A percentile compares a stretch with the other conserved stretches of the same genome.
These are phyloP conservation scores for Arabidopsis thaliana DNA, from an alignment of 345 rosid genomes.

Conservation along the genomic window DNA sequence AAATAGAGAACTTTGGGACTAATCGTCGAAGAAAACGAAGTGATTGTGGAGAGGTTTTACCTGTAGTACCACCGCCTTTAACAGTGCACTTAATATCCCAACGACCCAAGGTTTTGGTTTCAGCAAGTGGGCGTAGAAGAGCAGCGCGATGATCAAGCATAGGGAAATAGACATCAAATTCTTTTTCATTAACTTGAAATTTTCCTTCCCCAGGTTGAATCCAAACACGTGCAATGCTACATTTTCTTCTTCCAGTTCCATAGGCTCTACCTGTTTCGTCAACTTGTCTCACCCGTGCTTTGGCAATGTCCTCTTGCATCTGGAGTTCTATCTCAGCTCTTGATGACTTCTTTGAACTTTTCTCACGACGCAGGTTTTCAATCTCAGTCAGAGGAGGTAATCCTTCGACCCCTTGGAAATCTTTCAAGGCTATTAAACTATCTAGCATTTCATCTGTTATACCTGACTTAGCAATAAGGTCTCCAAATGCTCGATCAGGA, in stretches of 20 bases:
- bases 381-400: conserved; percentile 87
- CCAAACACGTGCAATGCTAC: conserved; percentile 96
- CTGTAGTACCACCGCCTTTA: conserved; percentile 91
- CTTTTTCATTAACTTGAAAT: conserved; percentile 75
- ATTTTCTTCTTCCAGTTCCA: conserved; percentile 97
- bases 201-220: conserved; percentile 87
- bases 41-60: conserved; percentile 48
- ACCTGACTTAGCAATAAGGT: conserved; percentile 89
- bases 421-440: conserved; percentile 84
- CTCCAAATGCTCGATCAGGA: conserved; percentile 92
- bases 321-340: conserved; percentile 84
- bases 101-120: conserved; percentile 95
- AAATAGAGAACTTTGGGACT: not conserved
- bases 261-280: conserved; percentile 92
- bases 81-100: conserved; percentile 92
- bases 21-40: not conserved
- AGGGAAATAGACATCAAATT: conserved; percentile 88
- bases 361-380: conserved; percentile 73
- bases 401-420: conserved; percentile 81
- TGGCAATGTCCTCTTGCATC: conserved; percentile 90
- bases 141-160: conserved; percentile 96
- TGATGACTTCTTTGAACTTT: conserved; percentile 66
- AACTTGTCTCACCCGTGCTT: conserved; percentile 82
- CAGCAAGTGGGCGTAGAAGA: conserved; percentile 89
- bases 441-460: conserved; percentile 94